These are phyloP conservation scores for Coprinopsis cinerea DNA, from an alignment of 768 basidiomycete genomes.

Conservation along the genomic window DNA sequence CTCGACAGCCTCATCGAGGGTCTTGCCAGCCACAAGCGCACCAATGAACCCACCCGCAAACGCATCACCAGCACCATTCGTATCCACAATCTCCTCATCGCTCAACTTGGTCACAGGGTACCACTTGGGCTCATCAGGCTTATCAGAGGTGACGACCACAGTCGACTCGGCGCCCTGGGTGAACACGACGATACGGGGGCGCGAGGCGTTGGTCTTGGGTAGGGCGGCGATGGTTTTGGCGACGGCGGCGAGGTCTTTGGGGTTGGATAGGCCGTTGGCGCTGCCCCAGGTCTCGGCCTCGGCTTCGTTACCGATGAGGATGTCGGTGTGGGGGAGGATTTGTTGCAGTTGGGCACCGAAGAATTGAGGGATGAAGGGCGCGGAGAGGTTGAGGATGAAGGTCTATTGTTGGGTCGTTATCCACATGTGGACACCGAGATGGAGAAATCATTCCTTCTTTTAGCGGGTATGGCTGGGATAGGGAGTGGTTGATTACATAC, in stretches of 20 bases:
- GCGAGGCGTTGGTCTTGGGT: conserved; percentile 69
- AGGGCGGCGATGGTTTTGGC: conserved; percentile 71
- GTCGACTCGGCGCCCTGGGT: conserved; percentile 86
- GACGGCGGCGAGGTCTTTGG: conserved; percentile 59
- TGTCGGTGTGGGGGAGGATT: conserved; percentile 78
- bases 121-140: conserved; percentile 47
- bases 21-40: conserved; percentile 74
- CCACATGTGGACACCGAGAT: too few species aligned
- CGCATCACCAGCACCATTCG: conserved; percentile 96
- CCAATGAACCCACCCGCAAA: conserved; percentile 97
- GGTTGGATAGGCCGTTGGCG: conserved; percentile 61
- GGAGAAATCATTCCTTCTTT: too few species aligned
- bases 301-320: conserved; percentile 93
- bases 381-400: conserved; percentile 90
- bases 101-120: conserved; percentile 54
- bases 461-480: too few species aligned
- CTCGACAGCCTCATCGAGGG: conserved; percentile 68
- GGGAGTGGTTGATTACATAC: conserved; percentile 27
- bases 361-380: conserved; percentile 96
- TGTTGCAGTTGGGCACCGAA: conserved; percentile 78
- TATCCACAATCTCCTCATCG: conserved; percentile 78
- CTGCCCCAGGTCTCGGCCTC: conserved; percentile 87
- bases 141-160: conserved; percentile 58
- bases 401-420: too few species aligned
- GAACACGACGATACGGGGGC: conserved; percentile 80